Base-by-base conservation (phyloP, 768 basidiomycete genomes). In the Nidula microcarpa region DNA sequence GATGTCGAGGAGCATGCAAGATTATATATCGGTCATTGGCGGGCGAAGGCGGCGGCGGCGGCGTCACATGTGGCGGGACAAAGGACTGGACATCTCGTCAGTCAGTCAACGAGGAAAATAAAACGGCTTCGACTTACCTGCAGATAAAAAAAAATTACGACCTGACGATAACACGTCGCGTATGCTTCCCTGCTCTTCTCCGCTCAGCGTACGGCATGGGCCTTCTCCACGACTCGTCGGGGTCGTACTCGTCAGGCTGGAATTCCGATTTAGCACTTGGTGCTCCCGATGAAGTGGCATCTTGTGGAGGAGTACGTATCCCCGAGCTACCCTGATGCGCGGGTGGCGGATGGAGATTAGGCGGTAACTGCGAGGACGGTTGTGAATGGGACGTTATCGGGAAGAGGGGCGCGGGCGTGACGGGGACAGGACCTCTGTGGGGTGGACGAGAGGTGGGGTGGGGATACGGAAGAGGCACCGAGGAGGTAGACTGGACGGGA, bases 171-270 rank as follows among this genome's bases (percentile, higher is more conserved):
- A 90, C 83, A 50, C 89, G 80, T 62, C 75, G 77, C 18, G 89
- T 91, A 64, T 91, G 89, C 65, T 91, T 91, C 48, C 89, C 89
- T 49, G 89, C 89, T 53, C 89, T 75, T 52, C 89, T 74, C 18
- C 89, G 81, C 65, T 89, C 88, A 39, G 80, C 79, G 61, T 86
- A 84, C 17, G 89, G 87, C 67, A 84, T 89, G 0, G 88, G 86
- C 43, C 80, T 71, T 33, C 82, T 73, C 88, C 88, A 90, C 30
- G 84, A 72, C 56, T 90, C 87, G 63, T 89, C 88, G 23, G 75
- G 64, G 52, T 86, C 84, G 60, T 75, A 78, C 37, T 82, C 83
- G 14, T 84, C 84, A 47, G 68, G 61, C 36, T 61, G 52, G 52
- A 67, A 72, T 45, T 77, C 74, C 17, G 64, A 55, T 64, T 75